Conservation (phyloP, 2,329 filamentous ascomycete genomes). For the Magnaporthiopsis poae region DNA sequence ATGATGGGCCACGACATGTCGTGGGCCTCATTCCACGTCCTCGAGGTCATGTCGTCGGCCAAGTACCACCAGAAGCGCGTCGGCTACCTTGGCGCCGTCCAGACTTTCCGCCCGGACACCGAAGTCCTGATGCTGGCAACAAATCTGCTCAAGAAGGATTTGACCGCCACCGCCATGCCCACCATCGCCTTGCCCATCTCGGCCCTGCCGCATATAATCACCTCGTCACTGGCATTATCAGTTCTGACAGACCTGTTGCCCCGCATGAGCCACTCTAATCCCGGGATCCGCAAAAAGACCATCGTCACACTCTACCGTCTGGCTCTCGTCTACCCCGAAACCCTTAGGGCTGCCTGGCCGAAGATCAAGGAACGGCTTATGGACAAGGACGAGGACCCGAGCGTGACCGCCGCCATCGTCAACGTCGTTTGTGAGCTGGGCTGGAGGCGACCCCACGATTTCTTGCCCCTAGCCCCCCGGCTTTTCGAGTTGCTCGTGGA, state of each 20-base stretch:
- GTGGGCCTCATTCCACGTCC: constrained; percentile 95
- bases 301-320: constrained; percentile 88
- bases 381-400: constrained; percentile 80
- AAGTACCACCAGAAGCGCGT: constrained; percentile 94
- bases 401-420: constrained; percentile 88
- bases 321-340: constrained; percentile 92
- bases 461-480: constrained; percentile 79
- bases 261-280: constrained; percentile 73
- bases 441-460: constrained; percentile 87
- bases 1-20: constrained; percentile 99
- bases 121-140: constrained; percentile 96
- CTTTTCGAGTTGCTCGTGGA: constrained; percentile 88
- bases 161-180: constrained; percentile 61
- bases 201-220: constrained; percentile 90
- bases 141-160: constrained; percentile 90
- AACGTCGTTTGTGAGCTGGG: constrained; percentile 95
- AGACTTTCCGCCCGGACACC: constrained; percentile 90
- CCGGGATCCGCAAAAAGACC: constrained; percentile 86
- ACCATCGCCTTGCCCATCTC: constrained; percentile 78
- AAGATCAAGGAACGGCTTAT: constrained; percentile 92
- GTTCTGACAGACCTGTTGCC: constrained; percentile 79
- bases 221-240: constrained; percentile 81
- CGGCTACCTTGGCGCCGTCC: constrained; percentile 86
- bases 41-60: constrained; percentile 95
- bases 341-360: constrained; percentile 83